These are phyloP conservation scores for Caloboletus firmus DNA, from an alignment of 1,284 basidiomycete genomes.

Conservation along the genomic window DNA sequence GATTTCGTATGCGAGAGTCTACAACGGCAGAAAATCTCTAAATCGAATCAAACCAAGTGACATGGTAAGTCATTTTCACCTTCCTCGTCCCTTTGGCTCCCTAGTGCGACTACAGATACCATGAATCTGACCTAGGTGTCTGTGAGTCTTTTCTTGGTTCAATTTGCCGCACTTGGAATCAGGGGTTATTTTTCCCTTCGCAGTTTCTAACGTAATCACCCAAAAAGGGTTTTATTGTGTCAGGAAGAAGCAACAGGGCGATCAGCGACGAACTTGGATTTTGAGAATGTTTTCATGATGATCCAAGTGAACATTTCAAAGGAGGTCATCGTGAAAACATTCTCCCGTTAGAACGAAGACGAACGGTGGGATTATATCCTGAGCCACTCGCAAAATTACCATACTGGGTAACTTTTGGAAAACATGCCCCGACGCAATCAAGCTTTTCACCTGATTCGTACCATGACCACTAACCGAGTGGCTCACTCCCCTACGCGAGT, in stretches of 20 bases:
- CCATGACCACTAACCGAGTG: constrained; percentile 19
- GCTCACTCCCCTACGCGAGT: constrained; percentile 25
- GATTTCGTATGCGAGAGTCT: neutral
- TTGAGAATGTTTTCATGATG: neutral
- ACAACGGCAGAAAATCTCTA: neutral
- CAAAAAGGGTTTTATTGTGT: constrained; percentile 4
- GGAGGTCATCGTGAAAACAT: constrained; percentile 1
- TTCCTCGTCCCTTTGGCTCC: neutral
- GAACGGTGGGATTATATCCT: neutral
- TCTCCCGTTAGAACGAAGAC: neutral
- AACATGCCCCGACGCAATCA: constrained; percentile 29
- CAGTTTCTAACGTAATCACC: constrained; percentile 9
- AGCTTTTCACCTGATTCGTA: constrained; percentile 14
- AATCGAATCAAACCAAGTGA: neutral
- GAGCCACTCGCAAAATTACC: constrained; percentile 27
- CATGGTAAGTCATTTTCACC: neutral
- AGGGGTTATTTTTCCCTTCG: constrained; percentile 3
- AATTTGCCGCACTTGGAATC: too few relatives aligned
- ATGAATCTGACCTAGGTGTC: neutral
- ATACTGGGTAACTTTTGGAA: constrained; percentile 23
- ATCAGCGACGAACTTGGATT: constrained; percentile 2
- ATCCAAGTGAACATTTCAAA: neutral
- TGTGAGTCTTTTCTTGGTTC: neutral
- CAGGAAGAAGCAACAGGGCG: neutral
- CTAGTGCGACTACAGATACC: neutral